Base-by-base conservation (phyloP, 192 early-diverging fungal species). In the Mortierella alpina region DNA sequence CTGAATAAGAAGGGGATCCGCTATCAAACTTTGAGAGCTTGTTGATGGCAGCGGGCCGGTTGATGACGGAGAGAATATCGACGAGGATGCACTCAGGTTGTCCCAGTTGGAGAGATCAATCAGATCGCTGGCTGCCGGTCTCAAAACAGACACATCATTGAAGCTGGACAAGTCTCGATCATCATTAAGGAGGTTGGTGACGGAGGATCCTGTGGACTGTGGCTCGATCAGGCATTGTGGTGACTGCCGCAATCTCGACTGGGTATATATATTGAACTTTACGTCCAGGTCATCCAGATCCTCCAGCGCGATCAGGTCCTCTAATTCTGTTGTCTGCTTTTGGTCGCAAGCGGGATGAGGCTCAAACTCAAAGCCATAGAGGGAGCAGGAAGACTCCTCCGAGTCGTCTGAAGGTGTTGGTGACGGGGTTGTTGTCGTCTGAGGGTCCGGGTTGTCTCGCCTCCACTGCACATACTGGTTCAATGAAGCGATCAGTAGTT, bases 61-160 rank as follows among this genome's bases (percentile, higher is more conserved):
- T n/a, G 53, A 20, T 20, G 18, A 48, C 7, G 61, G 8, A 2
- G 63, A 53, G 8, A n/a, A 10, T 50, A 44, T 8, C 11, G 18
- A 9, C 44, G 42, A 5, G n/a, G 3, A 23, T 14, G 39, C 31
- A 14, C 17, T 20, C 63, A 46, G 17, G 9, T n/a, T 57, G 6
- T 72, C 61, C 31, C 6, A 31, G 46, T 51, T 18, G 15, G 54
- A 58, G 6, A 73, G 41, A 51, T 62, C 55, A 14, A 73, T 73
- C 56, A 73, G 52, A 42, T 64, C 47, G 1, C 13, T 12, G 13
- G 20, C 7, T 1, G 18, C 7, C 2, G 71, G 71, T 42, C 51
- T 31, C 2, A 73, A 40, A 3, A 55, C 54, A 1, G 52, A 51
- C 51, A 63, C 20, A 5, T 64, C 52, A 0, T 48, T n/a, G 9